phyloP scores from a whole-genome alignment of 257 asterid genomes.

The Jacaranda copaia region DNA sequence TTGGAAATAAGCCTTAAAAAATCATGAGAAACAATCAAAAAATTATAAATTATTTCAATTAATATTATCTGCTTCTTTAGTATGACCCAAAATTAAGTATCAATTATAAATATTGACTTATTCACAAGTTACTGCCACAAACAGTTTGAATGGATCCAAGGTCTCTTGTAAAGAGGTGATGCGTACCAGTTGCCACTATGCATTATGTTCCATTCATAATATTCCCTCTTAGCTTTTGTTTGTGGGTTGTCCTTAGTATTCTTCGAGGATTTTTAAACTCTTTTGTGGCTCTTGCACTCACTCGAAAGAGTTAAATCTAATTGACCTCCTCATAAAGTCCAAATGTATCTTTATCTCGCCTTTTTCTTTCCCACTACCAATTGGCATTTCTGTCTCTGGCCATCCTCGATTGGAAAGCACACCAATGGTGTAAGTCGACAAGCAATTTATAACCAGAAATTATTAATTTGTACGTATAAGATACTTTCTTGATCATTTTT shows the following conservation, averaged over 20 bases:
- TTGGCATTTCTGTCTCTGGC: not conserved
- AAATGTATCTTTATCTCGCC: constrained; percentile 44
- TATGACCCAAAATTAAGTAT: no score
- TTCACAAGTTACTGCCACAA: not conserved
- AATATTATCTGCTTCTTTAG: no score
- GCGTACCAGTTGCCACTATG: not conserved
- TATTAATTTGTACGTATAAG: no score
- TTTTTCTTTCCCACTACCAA: constrained; percentile 48
- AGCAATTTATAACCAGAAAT: not conserved
- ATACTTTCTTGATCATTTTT: no score
- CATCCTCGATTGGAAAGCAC: not conserved
- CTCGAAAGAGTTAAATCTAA: constrained; percentile 43
- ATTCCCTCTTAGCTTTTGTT: constrained; percentile 13
- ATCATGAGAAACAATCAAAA: no score
- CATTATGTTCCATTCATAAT: not conserved
- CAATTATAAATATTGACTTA: no score
- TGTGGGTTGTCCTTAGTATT: constrained; percentile 26
- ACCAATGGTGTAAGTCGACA: not conserved
- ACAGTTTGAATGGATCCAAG: not conserved
- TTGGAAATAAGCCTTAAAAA: no score
- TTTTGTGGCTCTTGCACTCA: constrained; percentile 45
- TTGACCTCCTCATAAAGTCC: constrained; percentile 54
- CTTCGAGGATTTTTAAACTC: constrained; percentile 1
- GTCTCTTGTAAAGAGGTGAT: not conserved
- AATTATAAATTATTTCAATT: no score